Evolutionary conservation across 2,329 filamentous ascomycete species (phyloP), one percentile per base, ranked within the genome.

Genomic region (Graphilbum sp.): DNA sequence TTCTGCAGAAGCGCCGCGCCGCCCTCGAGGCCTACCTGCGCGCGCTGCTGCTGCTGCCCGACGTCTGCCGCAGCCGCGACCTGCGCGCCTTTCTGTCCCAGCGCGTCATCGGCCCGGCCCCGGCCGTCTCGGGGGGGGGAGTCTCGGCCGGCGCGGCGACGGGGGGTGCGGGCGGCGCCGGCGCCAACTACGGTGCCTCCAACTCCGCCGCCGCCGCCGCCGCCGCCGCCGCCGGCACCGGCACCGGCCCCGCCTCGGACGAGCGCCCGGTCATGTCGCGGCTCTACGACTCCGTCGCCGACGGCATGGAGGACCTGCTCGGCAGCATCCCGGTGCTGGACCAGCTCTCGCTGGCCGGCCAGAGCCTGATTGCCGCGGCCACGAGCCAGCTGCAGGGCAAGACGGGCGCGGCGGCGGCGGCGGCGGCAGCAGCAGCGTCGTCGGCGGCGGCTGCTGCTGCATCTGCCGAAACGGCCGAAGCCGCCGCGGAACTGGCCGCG

Each of bases 241-340:
- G 72, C 38, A 73, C 79, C n/a, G n/a, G n/a, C n/a, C n/a, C n/a
- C n/a, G n/a, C 38, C 73, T 73, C 49, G 82, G 81, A 56, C 79
- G 72, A 54, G 83, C 21, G 21, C 21, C 21, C 96, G 53, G 87
- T 98, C 55, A 90, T 98, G 45, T 86, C 84, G 1, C 77, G 90
- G 5, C 75, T 98, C 35, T 98, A 96, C 60, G 92, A 92, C 54
- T 96, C 88, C 0, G 88, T 98, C 18, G 83, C 88, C 1, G 90
- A 98, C 52, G 90, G 92, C 25, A 92, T 98, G 79, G 90, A 98
- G 54, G 90, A 98, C 49, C 92, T 98, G 39, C 64, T 98, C 4
- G 90, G 90, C 40, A 96, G 94, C 52, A 88, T 96, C 32, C 85
- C 90, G 2, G 87, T 95, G 0, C 69, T 98, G 23, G 90, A 98